These are phyloP conservation scores for Gnomoniopsis sp. DNA, from an alignment of 2,329 filamentous ascomycete species.

Conservation along the genomic window DNA sequence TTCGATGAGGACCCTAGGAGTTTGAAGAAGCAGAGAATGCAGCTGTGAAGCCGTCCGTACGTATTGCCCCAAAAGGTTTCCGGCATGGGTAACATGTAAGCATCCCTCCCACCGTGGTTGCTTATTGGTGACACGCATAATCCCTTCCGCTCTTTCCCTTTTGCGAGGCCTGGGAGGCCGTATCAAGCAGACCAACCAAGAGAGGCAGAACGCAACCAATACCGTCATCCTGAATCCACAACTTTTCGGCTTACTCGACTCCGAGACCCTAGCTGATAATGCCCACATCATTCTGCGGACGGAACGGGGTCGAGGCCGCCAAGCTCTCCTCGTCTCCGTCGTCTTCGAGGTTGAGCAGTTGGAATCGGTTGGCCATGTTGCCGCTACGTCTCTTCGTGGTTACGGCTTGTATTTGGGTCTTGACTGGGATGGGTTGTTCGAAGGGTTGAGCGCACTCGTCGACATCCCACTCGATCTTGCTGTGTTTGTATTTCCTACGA, in stretches of 20 bases:
- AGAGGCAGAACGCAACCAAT: background rate
- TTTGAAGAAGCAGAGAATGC: background rate
- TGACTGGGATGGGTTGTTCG: constrained; percentile 26
- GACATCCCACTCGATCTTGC: constrained; percentile 64
- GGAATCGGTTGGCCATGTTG: constrained; percentile 57
- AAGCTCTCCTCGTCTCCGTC: constrained; percentile 35
- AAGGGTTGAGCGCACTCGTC: constrained; percentile 70
- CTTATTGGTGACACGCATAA: background rate
- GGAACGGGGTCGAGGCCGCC: constrained; percentile 8
- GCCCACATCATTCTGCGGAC: constrained; percentile 23
- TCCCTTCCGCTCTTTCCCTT: too few relatives aligned
- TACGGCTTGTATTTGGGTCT: constrained; percentile 24
- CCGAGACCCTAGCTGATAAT: constrained; percentile 23
- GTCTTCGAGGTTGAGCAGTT: constrained; percentile 52
- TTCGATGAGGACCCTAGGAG: background rate
- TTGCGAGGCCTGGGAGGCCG: too few relatives aligned
- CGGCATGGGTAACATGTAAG: background rate
- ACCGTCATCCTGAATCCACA: background rate
- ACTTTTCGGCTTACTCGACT: background rate
- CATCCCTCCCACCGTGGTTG: background rate
- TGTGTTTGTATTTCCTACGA: constrained; percentile 62
- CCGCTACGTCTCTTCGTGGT: constrained; percentile 32
- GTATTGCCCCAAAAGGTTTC: background rate
- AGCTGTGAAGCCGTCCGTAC: background rate
- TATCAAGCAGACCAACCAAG: background rate